Conservation (phyloP, 2,329 filamentous ascomycete species). For the Colletotrichum sojae region DNA sequence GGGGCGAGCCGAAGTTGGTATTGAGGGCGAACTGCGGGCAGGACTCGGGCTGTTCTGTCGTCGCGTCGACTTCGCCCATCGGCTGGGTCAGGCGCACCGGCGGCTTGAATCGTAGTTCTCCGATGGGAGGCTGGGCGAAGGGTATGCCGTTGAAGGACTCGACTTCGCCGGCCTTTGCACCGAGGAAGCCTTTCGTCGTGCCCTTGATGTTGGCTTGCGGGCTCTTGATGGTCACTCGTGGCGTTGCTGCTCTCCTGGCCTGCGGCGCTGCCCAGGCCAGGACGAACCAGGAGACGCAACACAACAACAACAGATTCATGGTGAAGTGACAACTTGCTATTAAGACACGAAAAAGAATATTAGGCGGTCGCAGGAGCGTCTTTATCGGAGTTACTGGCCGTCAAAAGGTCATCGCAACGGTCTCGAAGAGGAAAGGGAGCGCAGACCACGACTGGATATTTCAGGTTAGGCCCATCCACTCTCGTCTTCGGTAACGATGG, state of each 20-base stretch:
- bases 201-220: constrained; percentile 33
- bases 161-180: constrained; percentile 48
- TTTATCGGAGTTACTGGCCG: neutral
- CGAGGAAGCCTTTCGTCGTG: constrained; percentile 28
- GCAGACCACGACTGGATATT: constrained; percentile 20
- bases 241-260: neutral
- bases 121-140: constrained; percentile 70
- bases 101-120: constrained; percentile 61
- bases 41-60: constrained; percentile 48
- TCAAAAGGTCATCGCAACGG: neutral
- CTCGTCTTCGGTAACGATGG: neutral
- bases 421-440: neutral
- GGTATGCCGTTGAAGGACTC: constrained; percentile 72
- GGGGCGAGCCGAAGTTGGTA: constrained; percentile 38
- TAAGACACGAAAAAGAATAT: neutral
- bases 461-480: constrained; percentile 6
- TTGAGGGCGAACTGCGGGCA: constrained; percentile 50
- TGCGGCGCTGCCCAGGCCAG: constrained; percentile 18
- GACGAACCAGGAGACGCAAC: neutral
- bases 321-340: neutral
- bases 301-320: constrained; percentile 10
- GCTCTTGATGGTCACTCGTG: constrained; percentile 29
- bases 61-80: constrained; percentile 56
- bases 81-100: constrained; percentile 52
- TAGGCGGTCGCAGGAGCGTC: neutral